A percentile compares a stretch with the other conserved stretches of the same genome.
Conservation (phyloP, 345 rosid genomes). For the Noccaea bulbosa region DNA sequence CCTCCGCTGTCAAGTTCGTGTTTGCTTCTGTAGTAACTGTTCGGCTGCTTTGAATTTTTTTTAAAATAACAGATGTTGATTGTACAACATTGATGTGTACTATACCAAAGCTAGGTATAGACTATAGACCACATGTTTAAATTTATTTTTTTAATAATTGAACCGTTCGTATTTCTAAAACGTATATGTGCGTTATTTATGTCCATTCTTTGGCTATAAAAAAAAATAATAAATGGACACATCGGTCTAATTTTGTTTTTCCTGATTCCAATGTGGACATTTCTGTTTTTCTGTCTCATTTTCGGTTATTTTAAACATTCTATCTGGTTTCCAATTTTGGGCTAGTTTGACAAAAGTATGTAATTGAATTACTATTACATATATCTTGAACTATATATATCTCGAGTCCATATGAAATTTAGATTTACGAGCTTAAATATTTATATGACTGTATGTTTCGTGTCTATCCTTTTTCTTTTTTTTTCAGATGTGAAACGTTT, state of each 20-base stretch:
- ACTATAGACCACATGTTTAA: slow-evolving; percentile 1
- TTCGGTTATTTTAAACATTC: neutral
- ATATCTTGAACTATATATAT: neutral
- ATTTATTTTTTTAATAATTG: neutral
- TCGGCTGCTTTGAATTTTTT: slow-evolving; percentile 9
- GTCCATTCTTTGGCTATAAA: neutral
- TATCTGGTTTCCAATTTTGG: neutral
- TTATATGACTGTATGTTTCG: neutral
- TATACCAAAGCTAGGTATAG: neutral
- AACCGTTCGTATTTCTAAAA: neutral
- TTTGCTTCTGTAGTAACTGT: slow-evolving; percentile 25
- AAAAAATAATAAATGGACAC: neutral
- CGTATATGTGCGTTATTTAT: neutral
- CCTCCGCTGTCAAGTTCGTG: slow-evolving; percentile 27
- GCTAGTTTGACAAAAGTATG: slow-evolving; percentile 4
- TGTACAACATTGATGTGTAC: neutral
- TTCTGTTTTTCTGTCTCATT: neutral
- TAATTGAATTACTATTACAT: neutral
- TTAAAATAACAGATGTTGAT: neutral
- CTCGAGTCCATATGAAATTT: neutral
- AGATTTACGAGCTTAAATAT: neutral
- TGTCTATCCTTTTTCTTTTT: too few relatives aligned
- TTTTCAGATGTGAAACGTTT: too few relatives aligned
- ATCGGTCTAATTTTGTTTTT: neutral
- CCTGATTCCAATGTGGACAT: neutral